A percentile compares a stretch with the other conserved stretches of the same genome.
These are phyloP conservation scores for Pseudocercospora fuligena DNA, from an alignment of 2,329 filamentous ascomycete species.

Conservation along the genomic window DNA sequence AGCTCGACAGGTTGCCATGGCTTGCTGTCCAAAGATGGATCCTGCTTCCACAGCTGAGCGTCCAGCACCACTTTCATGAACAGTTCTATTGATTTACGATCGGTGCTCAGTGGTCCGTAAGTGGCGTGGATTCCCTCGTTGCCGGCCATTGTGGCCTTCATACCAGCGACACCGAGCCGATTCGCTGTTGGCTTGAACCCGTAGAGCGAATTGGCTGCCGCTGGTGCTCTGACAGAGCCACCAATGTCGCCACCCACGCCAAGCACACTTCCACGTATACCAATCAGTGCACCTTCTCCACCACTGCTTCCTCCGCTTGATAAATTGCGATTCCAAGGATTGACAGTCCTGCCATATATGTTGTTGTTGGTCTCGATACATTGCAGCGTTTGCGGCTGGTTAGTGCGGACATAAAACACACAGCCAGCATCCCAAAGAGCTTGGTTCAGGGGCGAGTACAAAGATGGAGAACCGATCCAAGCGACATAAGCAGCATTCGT, in stretches of 20 bases:
- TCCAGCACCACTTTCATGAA: constrained; percentile 27
- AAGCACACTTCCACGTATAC: constrained; percentile 62
- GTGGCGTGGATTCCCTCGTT: constrained; percentile 39
- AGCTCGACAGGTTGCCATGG: not conserved
- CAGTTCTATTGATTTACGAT: constrained; percentile 25
- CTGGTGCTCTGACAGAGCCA: constrained; percentile 74
- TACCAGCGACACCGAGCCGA: constrained; percentile 34
- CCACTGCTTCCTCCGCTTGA: constrained; percentile 69
- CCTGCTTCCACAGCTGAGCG: constrained; percentile 25
- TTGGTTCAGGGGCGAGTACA: constrained; percentile 48
- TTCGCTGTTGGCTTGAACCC: constrained; percentile 44
- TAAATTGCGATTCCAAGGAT: constrained; percentile 64
- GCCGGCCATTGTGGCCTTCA: constrained; percentile 39
- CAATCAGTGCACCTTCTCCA: constrained; percentile 66
- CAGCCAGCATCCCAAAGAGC: constrained; percentile 52
- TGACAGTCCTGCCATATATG: constrained; percentile 56
- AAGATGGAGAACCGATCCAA: constrained; percentile 35
- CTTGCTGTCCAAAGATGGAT: constrained; percentile 14
- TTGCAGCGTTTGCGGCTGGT: constrained; percentile 55
- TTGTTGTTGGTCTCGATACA: constrained; percentile 38
- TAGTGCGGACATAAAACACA: constrained; percentile 59
- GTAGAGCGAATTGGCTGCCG: constrained; percentile 66
- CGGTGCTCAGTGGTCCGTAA: constrained; percentile 31
- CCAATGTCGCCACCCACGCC: constrained; percentile 68
- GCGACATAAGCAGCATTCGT: constrained; percentile 51